phyloP scores from a whole-genome alignment of 2,329 filamentous ascomycete genomes.

The Chaetomiaceae sp. region DNA sequence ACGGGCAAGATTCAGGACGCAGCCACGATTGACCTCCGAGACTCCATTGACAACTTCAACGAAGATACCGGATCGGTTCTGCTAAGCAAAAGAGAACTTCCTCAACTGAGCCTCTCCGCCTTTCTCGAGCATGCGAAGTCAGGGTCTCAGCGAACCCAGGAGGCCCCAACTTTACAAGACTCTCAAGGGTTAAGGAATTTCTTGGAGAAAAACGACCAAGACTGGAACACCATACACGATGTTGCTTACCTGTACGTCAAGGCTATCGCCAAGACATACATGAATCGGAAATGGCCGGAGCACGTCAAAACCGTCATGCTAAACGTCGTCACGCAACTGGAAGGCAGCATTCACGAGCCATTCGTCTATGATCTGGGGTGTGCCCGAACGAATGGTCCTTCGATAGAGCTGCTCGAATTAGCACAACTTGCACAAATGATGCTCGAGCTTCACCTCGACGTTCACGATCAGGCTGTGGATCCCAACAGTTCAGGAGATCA shows the following conservation, averaged over 20 bases:
- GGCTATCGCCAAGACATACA: conserved; percentile 45
- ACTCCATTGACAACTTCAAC: conserved; percentile 43
- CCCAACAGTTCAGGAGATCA: conserved; percentile 49
- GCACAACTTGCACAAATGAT: conserved; percentile 49
- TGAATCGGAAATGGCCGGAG: conserved; percentile 51
- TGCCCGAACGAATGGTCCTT: conserved; percentile 5
- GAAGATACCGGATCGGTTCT: conserved; percentile 49
- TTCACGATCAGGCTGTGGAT: conserved; percentile 53
- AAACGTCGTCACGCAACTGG: conserved; percentile 48
- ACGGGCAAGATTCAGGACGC: conserved; percentile 41
- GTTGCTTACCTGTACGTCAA: conserved; percentile 54
- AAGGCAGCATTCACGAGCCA: conserved; percentile 46
- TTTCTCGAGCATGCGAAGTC: conserved; percentile 60
- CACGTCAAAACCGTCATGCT: conserved; percentile 50
- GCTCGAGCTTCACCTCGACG: conserved; percentile 56
- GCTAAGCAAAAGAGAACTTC: conserved; percentile 46
- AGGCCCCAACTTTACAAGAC: conserved; percentile 46
- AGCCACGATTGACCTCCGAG: conserved; percentile 44
- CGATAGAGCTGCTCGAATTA: conserved; percentile 27
- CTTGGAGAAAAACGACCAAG: conserved; percentile 40
- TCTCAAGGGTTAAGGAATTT: conserved; percentile 47
- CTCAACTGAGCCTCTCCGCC: conserved; percentile 49
- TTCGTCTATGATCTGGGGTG: conserved; percentile 35
- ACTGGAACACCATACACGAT: conserved; percentile 51
- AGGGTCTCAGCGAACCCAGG: conserved; percentile 43